phyloP scores from a whole-genome alignment of 768 basidiomycete genomes.

The Suillus americanus region DNA sequence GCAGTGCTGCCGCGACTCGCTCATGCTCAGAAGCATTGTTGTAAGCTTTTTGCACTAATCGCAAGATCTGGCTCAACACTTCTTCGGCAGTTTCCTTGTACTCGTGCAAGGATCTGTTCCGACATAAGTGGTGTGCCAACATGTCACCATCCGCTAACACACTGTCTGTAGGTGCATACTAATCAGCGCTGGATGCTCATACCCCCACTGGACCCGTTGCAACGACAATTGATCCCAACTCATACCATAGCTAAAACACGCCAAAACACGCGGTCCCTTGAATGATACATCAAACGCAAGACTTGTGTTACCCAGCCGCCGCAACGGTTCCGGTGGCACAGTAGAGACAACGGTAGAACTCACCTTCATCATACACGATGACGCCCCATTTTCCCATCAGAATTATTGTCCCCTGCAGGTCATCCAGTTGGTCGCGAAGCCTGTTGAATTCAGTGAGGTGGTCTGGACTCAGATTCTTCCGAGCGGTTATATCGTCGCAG shows the following conservation, averaged over 20 bases:
- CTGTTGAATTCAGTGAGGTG: background rate
- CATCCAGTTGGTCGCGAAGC: background rate
- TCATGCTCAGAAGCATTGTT: background rate
- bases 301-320: too few species aligned
- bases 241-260: too few species aligned
- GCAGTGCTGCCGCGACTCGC: background rate
- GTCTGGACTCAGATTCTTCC: background rate
- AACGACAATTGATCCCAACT: too few species aligned
- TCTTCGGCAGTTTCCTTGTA: background rate
- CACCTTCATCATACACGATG: background rate
- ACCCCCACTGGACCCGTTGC: background rate
- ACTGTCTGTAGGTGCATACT: background rate
- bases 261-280: too few species aligned
- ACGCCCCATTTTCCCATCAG: background rate
- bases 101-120: background rate
- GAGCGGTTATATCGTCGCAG: background rate
- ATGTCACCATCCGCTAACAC: background rate
- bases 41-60: background rate
- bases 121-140: background rate
- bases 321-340: too few species aligned
- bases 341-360: background rate
- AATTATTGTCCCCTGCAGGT: background rate
- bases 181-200: background rate
- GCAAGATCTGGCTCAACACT: background rate
- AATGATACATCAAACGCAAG: too few species aligned